Base-by-base conservation (phyloP, 768 basidiomycete species). In the Botryobasidium botryosum region DNA sequence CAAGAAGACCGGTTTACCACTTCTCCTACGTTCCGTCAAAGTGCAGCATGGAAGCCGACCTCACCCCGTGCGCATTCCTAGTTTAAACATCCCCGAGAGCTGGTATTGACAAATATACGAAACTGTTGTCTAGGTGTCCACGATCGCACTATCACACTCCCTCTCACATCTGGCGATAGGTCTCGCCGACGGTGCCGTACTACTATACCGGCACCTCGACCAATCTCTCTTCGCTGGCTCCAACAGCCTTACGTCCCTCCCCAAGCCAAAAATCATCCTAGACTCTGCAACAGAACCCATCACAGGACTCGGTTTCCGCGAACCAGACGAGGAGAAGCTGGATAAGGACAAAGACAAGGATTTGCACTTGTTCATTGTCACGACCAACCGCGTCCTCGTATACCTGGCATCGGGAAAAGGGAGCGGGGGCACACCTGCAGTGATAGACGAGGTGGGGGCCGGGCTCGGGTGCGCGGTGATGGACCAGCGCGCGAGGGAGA, bases 171-270 rank as follows among this genome's bases (percentile, higher is more conserved):
- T 99, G 21, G 80, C 91, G 5, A 72, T 97, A 32, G 94, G 91
- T 12, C 72, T 97, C n/a, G 88, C 78, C 5, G 91, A 96, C 55
- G 94, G 94, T 21, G 84, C 84, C 0, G 91, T 94, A 13, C 68
- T 97, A 6, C 68, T 94, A 13, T 92, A 86, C 58, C 76, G 86
- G 5, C 86, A 96, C 56, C 67, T 96, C 17, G 80, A 91, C 58
- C 90, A 96, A 57, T 88, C 88, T 1, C 67, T 92, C 27, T 70
- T 78, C 2, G 74, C 83, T 37, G 52, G 59, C 15, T 74, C 77
- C 8, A 61, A 68, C 15, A 70, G 80, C 4, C 64, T 87, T 8
- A 77, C 78, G 10, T 61, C 77, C 5, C 62, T 96, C n/a, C 88
- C 88, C 0, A 96, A 94, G 63, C 72, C 80, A 7, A 76, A 83